phyloP scores from a whole-genome alignment of 768 basidiomycete genomes.

The Galerina marginata region DNA sequence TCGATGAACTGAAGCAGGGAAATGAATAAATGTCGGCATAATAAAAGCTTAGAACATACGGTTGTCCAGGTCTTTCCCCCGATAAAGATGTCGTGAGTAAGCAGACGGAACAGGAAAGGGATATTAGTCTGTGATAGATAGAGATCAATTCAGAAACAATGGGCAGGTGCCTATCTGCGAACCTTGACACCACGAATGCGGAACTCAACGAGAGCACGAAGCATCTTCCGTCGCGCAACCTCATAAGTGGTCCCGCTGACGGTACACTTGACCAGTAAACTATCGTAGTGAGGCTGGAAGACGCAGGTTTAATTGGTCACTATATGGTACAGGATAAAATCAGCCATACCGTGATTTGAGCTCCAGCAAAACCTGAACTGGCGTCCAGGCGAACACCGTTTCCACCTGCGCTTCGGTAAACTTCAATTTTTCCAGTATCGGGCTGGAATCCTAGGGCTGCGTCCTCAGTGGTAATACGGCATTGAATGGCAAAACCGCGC shows the following conservation, averaged over 20 bases:
- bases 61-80: slow-evolving; percentile 99
- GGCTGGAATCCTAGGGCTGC: slow-evolving; percentile 93
- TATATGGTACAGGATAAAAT: background rate
- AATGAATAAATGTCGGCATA: background rate
- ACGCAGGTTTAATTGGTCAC: background rate
- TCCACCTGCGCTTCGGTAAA: slow-evolving; percentile 97
- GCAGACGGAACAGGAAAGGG: slow-evolving; percentile 96
- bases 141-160: background rate
- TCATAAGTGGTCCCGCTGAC: slow-evolving; percentile 98
- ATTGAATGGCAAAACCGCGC: slow-evolving; percentile 97
- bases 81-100: slow-evolving; percentile 96
- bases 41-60: slow-evolving; percentile 14
- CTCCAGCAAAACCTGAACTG: slow-evolving; percentile 96
- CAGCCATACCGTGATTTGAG: slow-evolving; percentile 88
- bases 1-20: slow-evolving; percentile 83
- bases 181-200: slow-evolving; percentile 99
- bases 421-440: slow-evolving; percentile 99
- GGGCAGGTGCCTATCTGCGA: slow-evolving; percentile 3
- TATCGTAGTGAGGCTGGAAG: slow-evolving; percentile 93
- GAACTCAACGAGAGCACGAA: slow-evolving; percentile 99
- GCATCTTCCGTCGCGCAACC: slow-evolving; percentile 98
- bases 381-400: slow-evolving; percentile 98
- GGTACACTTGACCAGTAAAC: slow-evolving; percentile 93
- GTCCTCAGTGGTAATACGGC: slow-evolving; percentile 98
- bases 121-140: slow-evolving; percentile 85